Evolutionary conservation across 768 basidiomycete species (phyloP).

Genomic region (Lentinula raphanica): DNA sequence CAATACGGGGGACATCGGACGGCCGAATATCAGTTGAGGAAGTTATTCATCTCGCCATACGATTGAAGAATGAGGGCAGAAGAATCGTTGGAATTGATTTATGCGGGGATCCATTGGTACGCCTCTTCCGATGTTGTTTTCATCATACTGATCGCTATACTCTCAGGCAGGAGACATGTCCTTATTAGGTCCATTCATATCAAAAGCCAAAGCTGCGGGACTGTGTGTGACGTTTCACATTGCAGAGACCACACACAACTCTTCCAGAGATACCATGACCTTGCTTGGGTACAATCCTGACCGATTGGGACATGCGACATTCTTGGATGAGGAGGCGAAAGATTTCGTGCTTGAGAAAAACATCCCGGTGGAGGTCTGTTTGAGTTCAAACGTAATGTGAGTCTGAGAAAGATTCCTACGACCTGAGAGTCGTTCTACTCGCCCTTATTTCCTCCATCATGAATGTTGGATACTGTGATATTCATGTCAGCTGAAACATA

Average conservation of each 20-base stretch:
- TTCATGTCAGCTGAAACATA: too few species aligned
- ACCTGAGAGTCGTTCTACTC: too few species aligned
- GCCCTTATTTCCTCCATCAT: too few species aligned
- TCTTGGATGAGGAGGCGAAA: slow-evolving; percentile 58
- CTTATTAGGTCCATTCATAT: slow-evolving; percentile 46
- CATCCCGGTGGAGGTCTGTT: slow-evolving; percentile 73
- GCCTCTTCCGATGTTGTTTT: too few species aligned
- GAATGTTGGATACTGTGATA: too few species aligned
- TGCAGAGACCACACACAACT: slow-evolving; percentile 58
- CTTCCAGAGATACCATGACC: slow-evolving; percentile 38
- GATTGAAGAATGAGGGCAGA: slow-evolving; percentile 49
- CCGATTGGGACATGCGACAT: slow-evolving; percentile 78
- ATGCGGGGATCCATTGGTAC: slow-evolving; percentile 62
- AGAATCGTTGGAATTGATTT: slow-evolving; percentile 75
- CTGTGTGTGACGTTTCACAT: slow-evolving; percentile 77
- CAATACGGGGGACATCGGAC: too few species aligned
- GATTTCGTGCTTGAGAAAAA: slow-evolving; percentile 43
- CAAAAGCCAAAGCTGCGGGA: slow-evolving; percentile 50
- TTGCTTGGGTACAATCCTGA: slow-evolving; percentile 61
- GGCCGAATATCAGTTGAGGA: slow-evolving; percentile 39
- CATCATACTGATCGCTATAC: too few species aligned
- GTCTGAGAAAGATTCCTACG: slow-evolving; percentile 19
- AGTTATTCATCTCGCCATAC: slow-evolving; percentile 51
- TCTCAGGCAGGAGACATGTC: slow-evolving; percentile 55
- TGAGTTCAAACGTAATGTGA: slow-evolving; percentile 73